phyloP scores from a whole-genome alignment of 208 protist genomes.

The Trypanosoma lewisi region DNA sequence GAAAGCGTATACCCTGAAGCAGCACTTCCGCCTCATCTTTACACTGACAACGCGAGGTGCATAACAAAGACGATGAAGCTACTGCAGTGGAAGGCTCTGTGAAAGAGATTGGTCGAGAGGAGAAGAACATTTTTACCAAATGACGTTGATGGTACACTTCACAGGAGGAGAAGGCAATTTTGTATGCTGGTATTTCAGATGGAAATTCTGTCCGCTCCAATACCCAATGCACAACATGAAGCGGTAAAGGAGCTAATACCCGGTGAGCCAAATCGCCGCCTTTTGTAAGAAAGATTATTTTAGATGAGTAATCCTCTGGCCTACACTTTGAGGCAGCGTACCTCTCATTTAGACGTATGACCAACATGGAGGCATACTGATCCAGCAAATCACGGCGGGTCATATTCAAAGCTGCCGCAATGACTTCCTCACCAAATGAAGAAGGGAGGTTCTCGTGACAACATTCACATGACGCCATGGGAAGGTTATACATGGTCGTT shows the following conservation, averaged over 20 bases:
- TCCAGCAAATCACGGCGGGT: slow-evolving; percentile 23
- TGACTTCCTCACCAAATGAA: slow-evolving; percentile 24
- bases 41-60: slow-evolving; percentile 12
- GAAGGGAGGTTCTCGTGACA: slow-evolving; percentile 9
- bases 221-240: slow-evolving; percentile 13
- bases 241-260: slow-evolving; percentile 11
- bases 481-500: slow-evolving; percentile 26
- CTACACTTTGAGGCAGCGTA: background rate
- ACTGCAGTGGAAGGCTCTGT: background rate
- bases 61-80: background rate
- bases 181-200: slow-evolving; percentile 22
- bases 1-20: slow-evolving; percentile 21
- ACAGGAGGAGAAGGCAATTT: slow-evolving; percentile 20
- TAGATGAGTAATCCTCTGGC: background rate
- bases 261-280: background rate
- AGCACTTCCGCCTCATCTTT: slow-evolving; percentile 15
- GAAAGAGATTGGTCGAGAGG: background rate
- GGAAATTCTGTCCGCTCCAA: slow-evolving; percentile 23
- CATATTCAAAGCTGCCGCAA: slow-evolving; percentile 20
- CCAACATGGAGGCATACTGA: slow-evolving; percentile 16
- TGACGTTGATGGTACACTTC: slow-evolving; percentile 13
- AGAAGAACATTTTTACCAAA: background rate
- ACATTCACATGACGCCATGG: slow-evolving; percentile 6
- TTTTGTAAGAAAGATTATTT: slow-evolving; percentile 1
- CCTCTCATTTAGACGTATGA: slow-evolving; percentile 15